Evolutionary conservation across 1,284 basidiomycete species (phyloP), one percentile per base, ranked within the genome.

Genomic region (Exsudoporus floridanus): DNA sequence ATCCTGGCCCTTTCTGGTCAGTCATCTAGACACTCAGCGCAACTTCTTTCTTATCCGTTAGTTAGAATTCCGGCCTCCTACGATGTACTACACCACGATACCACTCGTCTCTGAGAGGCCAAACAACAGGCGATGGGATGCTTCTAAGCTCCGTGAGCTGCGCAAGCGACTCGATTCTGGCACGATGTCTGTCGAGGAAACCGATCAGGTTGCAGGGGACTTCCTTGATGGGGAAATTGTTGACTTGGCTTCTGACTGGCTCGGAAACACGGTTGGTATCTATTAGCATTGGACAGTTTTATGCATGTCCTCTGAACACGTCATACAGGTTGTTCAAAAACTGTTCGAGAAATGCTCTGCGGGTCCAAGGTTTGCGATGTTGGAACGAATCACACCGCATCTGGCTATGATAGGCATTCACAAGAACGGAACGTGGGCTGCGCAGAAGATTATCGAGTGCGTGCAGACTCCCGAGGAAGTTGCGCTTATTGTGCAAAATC

Each of bases 341-440:
- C 76, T 99, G 27, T 99, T 98, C 62, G 96, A 98, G 72, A 88
- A 84, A 60, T 93, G 92, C 65, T 91, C 91, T 19, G 75, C 86
- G 35, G 72, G 66, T 3, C 86, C 93, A 44, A 83, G 95, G 60
- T 81, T 92, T 58, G 84, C 86, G 16, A 94, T 99, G 92, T 78
- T 99, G 41, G 94, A 98, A 66, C 86, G 94, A 42, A 88, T 99
- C 54, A 85, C 88, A 3, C 97, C 97, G 48, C 91, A 97, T 70
- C 78, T 99, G 23, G 97, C 96, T 25, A 93, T 93, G 82, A 97
- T 98, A 60, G 97, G 97, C 45, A 94, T 96, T 47, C 97, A 99
- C 78, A 99, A 99, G 77, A 99, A 99, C 64, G 97, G 97, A 36
- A 99, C 97, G 0, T 99, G 97, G 97, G 96, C 97, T 1, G 96